Evolutionary conservation across 495 filamentous ascomycete species (phyloP), one percentile per base, ranked within the genome.

Genomic region (Aspergillus egyptiacus): DNA sequence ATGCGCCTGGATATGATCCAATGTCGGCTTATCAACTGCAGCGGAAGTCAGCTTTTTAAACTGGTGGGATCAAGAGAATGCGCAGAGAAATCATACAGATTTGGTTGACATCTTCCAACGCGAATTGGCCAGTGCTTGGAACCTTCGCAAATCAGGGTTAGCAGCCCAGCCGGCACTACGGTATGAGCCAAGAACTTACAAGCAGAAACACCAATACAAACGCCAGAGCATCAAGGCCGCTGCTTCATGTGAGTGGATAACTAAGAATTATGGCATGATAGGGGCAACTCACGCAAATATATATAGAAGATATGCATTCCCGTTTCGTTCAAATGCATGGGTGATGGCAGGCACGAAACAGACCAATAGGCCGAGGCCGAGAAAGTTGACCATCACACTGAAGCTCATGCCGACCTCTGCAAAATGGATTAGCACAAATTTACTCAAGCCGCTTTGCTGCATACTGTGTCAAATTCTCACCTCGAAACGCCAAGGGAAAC

Each of bases 401-500:
- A 82, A 83, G 2, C 72, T 76, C 84, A 88, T 88, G 33, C 84
- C 84, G 11, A 85, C 71, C 56, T 87, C 61, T 64, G 25, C 7
- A 20, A 6, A 9, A 11, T 2, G 49, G 22, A 42, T 46, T 25
- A 33, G 33, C 5, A 38, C 17, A 4, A 17, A 10, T 18, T 14
- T 36, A 2, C 13, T 8, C 23, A 14, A 6, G 35, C 2, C 17
- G 18, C 28, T 6, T 1, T 10, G 10, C 22, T 13, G 2, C 19
- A n/a, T 27, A 27, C 13, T 2, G 22, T 20, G 23, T 15, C 23
- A 4, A 34, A 18, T 27, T 37, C 46, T 32, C 41, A 61, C 55
- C 83, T 37, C 84, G 77, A 62, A 86, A 82, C 6, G 75, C 80
- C 0, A 88, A 70, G 1, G 85, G 85, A 60, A 82, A 87, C 0